These are phyloP conservation scores for Candida krabiensis DNA, from an alignment of 805 yeast genomes.

Conservation along the genomic window DNA sequence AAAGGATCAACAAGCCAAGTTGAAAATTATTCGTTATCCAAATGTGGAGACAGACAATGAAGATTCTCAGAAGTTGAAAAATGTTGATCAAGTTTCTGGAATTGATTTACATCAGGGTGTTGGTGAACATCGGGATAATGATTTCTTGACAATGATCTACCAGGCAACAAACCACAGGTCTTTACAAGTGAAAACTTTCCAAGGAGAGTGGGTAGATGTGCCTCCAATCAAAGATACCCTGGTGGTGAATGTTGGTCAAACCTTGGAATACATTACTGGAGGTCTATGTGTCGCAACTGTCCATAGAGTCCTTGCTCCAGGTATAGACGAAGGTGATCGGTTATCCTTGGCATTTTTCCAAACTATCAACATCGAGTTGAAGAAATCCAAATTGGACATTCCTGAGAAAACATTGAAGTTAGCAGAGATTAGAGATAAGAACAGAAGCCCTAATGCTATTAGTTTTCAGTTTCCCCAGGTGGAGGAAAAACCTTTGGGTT, in stretches of 20 bases:
- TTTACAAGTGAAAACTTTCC: slow-evolving; percentile 43
- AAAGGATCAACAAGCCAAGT: slow-evolving; percentile 49
- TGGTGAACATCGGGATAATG: slow-evolving; percentile 70
- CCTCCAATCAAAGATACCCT: slow-evolving; percentile 40
- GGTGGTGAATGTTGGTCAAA: slow-evolving; percentile 44
- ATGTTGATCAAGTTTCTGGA: slow-evolving; percentile 25
- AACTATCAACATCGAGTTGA: slow-evolving; percentile 42
- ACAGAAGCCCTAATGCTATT: slow-evolving; percentile 36
- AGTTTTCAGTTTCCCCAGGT: slow-evolving; percentile 41
- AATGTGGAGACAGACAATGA: slow-evolving; percentile 32
- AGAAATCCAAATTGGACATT: slow-evolving; percentile 33
- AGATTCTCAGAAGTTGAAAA: slow-evolving; percentile 12
- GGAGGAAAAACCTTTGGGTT: slow-evolving; percentile 44
- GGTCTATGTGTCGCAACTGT: slow-evolving; percentile 52
- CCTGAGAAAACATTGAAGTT: slow-evolving; percentile 31
- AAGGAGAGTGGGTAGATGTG: slow-evolving; percentile 47
- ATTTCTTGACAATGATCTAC: slow-evolving; percentile 56
- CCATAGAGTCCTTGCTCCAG: slow-evolving; percentile 40
- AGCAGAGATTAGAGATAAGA: slow-evolving; percentile 37
- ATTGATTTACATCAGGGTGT: slow-evolving; percentile 46
- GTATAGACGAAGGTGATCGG: slow-evolving; percentile 36
- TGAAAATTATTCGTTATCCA: slow-evolving; percentile 61
- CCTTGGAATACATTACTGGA: slow-evolving; percentile 46
- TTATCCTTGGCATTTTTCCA: slow-evolving; percentile 50
- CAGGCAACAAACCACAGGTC: slow-evolving; percentile 49